Conservation (phyloP, 495 filamentous ascomycete species). For the Hyaloscypha finlandica region DNA sequence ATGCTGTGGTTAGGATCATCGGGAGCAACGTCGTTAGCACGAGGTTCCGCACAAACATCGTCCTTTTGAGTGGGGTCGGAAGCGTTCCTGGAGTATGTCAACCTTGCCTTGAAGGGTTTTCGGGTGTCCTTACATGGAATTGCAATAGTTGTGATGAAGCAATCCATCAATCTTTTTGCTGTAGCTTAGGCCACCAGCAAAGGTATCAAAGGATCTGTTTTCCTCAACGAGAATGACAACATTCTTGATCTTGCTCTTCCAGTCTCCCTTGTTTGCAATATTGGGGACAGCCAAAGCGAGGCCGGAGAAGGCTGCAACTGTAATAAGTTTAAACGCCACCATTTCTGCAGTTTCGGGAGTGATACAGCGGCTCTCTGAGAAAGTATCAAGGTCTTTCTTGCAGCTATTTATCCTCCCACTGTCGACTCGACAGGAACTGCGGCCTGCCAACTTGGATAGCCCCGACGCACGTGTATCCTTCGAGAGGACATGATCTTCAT, state of each 20-base stretch:
- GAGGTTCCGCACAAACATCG: conserved; percentile 42
- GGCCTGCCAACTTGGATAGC: not conserved
- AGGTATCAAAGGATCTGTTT: conserved; percentile 38
- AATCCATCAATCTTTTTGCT: conserved; percentile 30
- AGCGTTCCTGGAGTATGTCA: conserved; percentile 37
- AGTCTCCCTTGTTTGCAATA: conserved; percentile 2
- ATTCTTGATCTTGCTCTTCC: conserved; percentile 37
- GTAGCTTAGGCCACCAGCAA: conserved; percentile 35
- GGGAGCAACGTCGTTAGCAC: conserved; percentile 45
- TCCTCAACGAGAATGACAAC: conserved; percentile 40
- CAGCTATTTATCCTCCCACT: conserved; percentile 5
- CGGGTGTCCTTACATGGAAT: conserved; percentile 21
- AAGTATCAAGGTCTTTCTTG: not conserved
- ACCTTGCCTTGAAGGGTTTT: not conserved
- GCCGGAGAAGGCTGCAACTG: conserved; percentile 20
- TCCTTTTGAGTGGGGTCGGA: conserved; percentile 40
- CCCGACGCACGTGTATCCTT: conserved; percentile 14
- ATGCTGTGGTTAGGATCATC: conserved; percentile 55
- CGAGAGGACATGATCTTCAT: conserved; percentile 13
- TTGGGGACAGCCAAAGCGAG: conserved; percentile 21
- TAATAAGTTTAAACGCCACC: conserved; percentile 20
- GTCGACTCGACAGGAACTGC: conserved; percentile 2
- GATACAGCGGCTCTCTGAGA: conserved; percentile 3
- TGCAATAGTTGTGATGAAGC: conserved; percentile 34
- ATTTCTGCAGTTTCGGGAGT: conserved; percentile 7